These are phyloP conservation scores for Agapanthus africanus DNA, from an alignment of 106 monocot genomes.

Conservation along the genomic window DNA sequence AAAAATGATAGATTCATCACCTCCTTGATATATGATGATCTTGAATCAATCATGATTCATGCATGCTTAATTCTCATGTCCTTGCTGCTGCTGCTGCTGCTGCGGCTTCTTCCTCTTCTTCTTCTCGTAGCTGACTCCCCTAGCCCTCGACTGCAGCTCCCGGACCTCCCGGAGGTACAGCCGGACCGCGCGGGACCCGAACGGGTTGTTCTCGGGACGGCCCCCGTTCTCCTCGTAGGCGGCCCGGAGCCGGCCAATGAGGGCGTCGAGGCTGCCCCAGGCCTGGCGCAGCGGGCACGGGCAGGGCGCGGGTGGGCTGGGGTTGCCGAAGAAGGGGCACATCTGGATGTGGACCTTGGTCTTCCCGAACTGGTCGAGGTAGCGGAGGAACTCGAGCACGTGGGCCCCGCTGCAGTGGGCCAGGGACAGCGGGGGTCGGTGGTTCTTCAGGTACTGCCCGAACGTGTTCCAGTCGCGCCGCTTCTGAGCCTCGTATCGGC, in stretches of 20 bases:
- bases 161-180: constrained; percentile 60
- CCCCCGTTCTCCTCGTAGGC: constrained; percentile 60
- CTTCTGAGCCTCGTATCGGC: constrained; percentile 63
- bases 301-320: constrained; percentile 52
- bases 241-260: constrained; percentile 53
- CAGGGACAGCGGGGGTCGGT: constrained; percentile 52
- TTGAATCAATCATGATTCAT: too few relatives aligned
- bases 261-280: too few relatives aligned
- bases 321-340: constrained; percentile 68
- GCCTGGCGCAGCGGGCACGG: constrained; percentile 63
- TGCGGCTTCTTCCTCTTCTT: constrained; percentile 43
- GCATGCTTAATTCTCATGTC: too few relatives aligned
- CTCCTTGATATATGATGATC: not conserved
- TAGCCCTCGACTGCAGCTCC: constrained; percentile 41
- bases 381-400: too few relatives aligned
- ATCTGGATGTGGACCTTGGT: constrained; percentile 52
- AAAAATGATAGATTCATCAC: not conserved
- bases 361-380: too few relatives aligned
- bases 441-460: constrained; percentile 48
- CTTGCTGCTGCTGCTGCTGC: not conserved
- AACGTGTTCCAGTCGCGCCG: constrained; percentile 77
- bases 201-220: constrained; percentile 47
- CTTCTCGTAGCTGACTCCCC: constrained; percentile 66
- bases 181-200: constrained; percentile 50
- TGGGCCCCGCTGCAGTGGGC: constrained; percentile 57